phyloP scores from a whole-genome alignment of 2,329 filamentous ascomycete species.

The Alternaria tenuissima region DNA sequence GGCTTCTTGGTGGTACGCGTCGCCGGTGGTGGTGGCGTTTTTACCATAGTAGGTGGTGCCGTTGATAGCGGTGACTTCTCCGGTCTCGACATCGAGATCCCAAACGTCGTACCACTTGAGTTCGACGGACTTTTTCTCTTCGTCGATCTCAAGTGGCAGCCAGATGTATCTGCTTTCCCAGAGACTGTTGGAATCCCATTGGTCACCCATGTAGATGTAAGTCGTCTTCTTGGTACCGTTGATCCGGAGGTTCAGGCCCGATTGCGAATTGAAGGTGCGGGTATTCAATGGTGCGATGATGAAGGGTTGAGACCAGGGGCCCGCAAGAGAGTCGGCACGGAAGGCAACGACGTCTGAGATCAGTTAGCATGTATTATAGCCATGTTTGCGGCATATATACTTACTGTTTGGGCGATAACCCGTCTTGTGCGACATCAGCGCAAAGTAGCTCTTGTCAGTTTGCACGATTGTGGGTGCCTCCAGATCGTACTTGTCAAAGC shows the following conservation, averaged over 20 bases:
- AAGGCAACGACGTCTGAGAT: conserved; percentile 62
- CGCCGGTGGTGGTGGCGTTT: conserved; percentile 56
- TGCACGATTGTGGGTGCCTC: conserved; percentile 69
- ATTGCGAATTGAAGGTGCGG: conserved; percentile 63
- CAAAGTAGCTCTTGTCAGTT: conserved; percentile 67
- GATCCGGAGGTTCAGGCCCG: conserved; percentile 60
- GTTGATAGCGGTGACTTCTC: conserved; percentile 57
- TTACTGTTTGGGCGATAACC: conserved; percentile 67
- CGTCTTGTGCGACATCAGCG: conserved; percentile 70
- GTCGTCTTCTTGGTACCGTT: conserved; percentile 60
- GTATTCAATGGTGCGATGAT: conserved; percentile 62
- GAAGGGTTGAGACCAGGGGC: conserved; percentile 65
- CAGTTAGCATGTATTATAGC: conserved; percentile 3
- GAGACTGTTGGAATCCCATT: conserved; percentile 64
- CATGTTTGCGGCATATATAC: neutral
- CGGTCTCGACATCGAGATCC: conserved; percentile 63
- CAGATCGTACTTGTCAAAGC: conserved; percentile 67
- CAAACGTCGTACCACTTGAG: conserved; percentile 66
- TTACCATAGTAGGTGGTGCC: conserved; percentile 59
- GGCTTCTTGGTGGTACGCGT: conserved; percentile 65
- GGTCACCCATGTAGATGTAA: conserved; percentile 61
- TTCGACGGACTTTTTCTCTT: conserved; percentile 59
- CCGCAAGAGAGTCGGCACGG: conserved; percentile 59
- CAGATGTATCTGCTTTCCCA: conserved; percentile 68
- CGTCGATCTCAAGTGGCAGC: conserved; percentile 63